Base-by-base conservation (phyloP, 2,329 filamentous ascomycete species). In the Sporothrix pseudoabietina region DNA sequence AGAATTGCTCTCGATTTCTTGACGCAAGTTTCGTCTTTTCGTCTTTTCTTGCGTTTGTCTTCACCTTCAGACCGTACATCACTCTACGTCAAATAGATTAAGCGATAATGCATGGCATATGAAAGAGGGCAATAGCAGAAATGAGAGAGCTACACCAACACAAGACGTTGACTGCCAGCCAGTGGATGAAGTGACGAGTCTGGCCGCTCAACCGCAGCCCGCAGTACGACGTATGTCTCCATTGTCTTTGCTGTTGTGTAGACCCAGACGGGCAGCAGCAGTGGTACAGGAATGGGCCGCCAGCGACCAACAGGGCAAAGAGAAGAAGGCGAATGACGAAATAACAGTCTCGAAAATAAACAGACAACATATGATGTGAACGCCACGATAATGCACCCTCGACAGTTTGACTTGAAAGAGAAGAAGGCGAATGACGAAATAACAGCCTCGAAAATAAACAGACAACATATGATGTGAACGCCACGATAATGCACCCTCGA, bases 61-160 rank as follows among this genome's bases (percentile, higher is more conserved):
- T n/a, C 30, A 8, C 10, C 26, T 68, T 52, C 63, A 52, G 41
- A 47, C 47, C 22, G 22, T 19, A 16, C 22, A 68, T 68, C 63
- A 49, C 41, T 68, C 63, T 68, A 52, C 44, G 63, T 66, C 63
- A 49, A 66, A 49, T 66, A 49, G 63, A 66, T 49, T 66, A 66
- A 66, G 3, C 22, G 19, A 66, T 49, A 66, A 66, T 49, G 63
- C 63, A 49, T 49, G 63, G 63, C 63, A 66, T 66, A 65, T 65
- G 59, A 39, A n/a, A 30, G n/a, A 30, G 30, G 30, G 7, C 16
- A 41, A 65, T 65, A 65, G 9, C 14, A 22, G 14, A 44, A 16
- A 6, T n/a, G n/a, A 16, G 59, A 22, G 16, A 19, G 32, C 59
- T 41, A 41, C 59, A 65, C 35, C 26, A 26, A 12, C 16, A 22